Evolutionary conservation across 805 yeast genomes (phyloP).

Genomic region (Candida silvatica): DNA sequence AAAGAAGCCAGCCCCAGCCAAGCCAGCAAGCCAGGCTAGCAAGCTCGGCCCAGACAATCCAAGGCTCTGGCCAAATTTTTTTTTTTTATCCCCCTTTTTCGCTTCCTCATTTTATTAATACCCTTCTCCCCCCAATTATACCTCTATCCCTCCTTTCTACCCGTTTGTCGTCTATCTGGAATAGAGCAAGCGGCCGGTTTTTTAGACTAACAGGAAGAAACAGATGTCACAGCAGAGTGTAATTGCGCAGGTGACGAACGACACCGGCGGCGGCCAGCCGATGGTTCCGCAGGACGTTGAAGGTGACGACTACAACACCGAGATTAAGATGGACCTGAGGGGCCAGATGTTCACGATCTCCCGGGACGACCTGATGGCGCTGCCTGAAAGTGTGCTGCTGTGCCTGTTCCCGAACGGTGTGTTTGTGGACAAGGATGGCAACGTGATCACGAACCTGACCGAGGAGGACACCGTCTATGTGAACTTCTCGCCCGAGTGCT

Average conservation of each 20-base stretch:
- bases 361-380: slow-evolving; percentile 80
- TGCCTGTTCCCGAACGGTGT: slow-evolving; percentile 90
- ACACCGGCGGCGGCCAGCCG: slow-evolving; percentile 7
- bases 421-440: slow-evolving; percentile 67
- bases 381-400: slow-evolving; percentile 83
- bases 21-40: no score
- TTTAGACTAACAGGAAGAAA: no score
- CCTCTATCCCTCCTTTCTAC: no score
- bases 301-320: slow-evolving; percentile 47
- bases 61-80: no score
- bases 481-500: slow-evolving; percentile 80
- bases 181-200: no score
- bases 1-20: no score
- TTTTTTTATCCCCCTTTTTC: no score
- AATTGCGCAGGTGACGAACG: slow-evolving; percentile 60
- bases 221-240: slow-evolving; percentile 34
- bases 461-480: slow-evolving; percentile 76
- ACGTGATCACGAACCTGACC: slow-evolving; percentile 68
- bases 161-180: no score
- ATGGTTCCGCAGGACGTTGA: slow-evolving; percentile 10
- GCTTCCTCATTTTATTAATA: no score
- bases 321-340: slow-evolving; percentile 70
- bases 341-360: slow-evolving; percentile 69
- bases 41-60: no score
- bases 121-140: background rate